Base-by-base conservation (phyloP, 306 rosid species). In the Cucumis sativus region DNA sequence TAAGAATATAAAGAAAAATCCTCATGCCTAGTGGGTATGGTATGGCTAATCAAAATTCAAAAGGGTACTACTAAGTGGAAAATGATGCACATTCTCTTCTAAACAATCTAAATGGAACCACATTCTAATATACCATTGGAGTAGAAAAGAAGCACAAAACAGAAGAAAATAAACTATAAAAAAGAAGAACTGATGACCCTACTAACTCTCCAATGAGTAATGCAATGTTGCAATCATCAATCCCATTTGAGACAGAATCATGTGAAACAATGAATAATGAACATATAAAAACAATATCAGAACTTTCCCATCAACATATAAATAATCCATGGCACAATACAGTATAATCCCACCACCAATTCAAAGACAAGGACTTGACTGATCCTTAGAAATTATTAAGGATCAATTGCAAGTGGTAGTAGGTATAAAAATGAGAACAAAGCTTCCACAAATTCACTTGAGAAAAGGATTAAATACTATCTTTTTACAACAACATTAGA, bases 401-500 rank as follows among this genome's bases (percentile, higher is more conserved):
- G 76, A 47, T 71, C 76, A 49, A 25, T 11, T 13, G 15, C 18
- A 70, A 70, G 40, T 23, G 37, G 21, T 25, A 45, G 58, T 23
- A 43, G 75, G 56, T 20, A 47, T 69, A 52, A 41, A 41, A 6
- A 71, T 49, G 13, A 71, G 41, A 25, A 12, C 37, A 69, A 43
- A 45, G 8, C 7, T 13, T 28, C 76, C 61, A 72, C 40, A 43
- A 45, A 45, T 45, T 4, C 72, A 39, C 33, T 7, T 20, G 55
- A 68, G 0, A 14, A 14, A 71, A 23, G 4, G 63, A 30, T 33
- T 52, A 16, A 73, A 73, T 51, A 30, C 18, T 45, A 3, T 51
- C 58, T 73, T 59, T 75, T 21, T 77, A 20, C 60, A 58, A 83
- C 28, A 58, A 83, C 84, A 87, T 86, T 85, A 83, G 83, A 87